Base-by-base conservation (phyloP, 2,329 filamentous ascomycete genomes). In the Knufia petricola region DNA sequence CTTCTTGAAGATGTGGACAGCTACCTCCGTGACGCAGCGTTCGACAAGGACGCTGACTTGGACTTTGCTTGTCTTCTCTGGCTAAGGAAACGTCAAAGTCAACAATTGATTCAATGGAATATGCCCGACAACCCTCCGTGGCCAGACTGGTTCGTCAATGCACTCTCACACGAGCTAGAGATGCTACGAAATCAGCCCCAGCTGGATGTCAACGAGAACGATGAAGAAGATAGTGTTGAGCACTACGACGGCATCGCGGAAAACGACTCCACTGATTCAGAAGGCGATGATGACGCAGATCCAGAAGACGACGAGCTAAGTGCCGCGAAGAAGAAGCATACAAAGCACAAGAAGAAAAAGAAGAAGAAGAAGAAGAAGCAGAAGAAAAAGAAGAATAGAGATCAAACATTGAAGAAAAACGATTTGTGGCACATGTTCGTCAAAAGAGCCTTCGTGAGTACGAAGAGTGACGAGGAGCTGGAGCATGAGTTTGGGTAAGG, bases 301-400 rank as follows among this genome's bases (percentile, higher is more conserved):
- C 15, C 36, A 37, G 45, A 41, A 19, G 34, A 45, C n/a, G 34
- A 37, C 13, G 26, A 38, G 21, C 21, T 42, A 15, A 46, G 41
- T 17, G 13, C 10, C 38, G 32, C n/a, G 26, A 48, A 46, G 20
- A 55, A 50, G 40, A 45, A 49, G 10, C 31, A 65, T 48, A 70
- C 64, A 50, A 69, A 66, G 50, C 69, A 68, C 17, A 55, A 55
- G 41, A 54, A 49, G 47, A 31, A 38, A n/a, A 58, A 57, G 47
- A 31, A 38, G n/a, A 58, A 57, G 26, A 48, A 46, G 20, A 55
- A 50, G 40, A 45, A 49, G 10, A 26, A 65, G 48, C 70, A 64
- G 50, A 69, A 66, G 50, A 69, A 68, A 13, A 55, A 55, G 41
- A 54, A 49, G 47, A 31, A 38, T 12, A 58, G 55, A 48, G 15